A percentile compares a stretch with the other conserved stretches of the same genome.
Conservation (phyloP, 176 grass and related monocot species). For the Ampelocalamus luodianensis region DNA sequence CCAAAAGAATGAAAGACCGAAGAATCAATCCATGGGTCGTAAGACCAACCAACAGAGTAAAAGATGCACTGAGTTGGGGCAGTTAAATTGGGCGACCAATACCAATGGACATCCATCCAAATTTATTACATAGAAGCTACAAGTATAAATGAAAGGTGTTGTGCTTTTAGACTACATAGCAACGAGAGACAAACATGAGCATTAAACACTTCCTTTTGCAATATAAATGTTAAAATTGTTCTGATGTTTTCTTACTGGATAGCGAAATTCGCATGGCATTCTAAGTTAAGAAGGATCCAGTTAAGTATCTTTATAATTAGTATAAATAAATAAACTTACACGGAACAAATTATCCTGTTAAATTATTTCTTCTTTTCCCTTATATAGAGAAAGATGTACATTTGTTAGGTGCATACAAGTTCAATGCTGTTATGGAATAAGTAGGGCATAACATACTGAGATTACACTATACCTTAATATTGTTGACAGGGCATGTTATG, state of each 20-base stretch:
- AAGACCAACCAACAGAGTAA: neutral
- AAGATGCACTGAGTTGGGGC: neutral
- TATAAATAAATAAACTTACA: constrained; percentile 1
- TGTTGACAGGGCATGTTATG: neutral
- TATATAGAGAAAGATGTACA: neutral
- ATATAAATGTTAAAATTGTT: neutral
- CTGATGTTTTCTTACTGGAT: neutral
- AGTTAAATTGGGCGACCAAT: neutral
- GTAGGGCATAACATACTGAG: neutral
- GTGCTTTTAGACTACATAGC: constrained; percentile 18
- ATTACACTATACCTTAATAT: constrained; percentile 12
- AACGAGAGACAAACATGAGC: neutral
- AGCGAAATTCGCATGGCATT: neutral
- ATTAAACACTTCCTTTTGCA: constrained; percentile 12
- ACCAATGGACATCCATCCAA: neutral
- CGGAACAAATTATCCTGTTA: constrained; percentile 7
- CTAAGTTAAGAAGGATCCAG: constrained; percentile 8
- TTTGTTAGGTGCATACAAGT: neutral
- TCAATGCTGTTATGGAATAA: neutral
- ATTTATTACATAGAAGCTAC: constrained; percentile 11
- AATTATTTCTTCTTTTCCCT: neutral
- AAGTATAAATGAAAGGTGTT: neutral
- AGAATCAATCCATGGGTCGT: neutral
- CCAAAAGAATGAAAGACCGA: neutral
- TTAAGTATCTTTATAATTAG: neutral